Base-by-base conservation (phyloP, 1,284 basidiomycete species). In the Phlebopus sp. region DNA sequence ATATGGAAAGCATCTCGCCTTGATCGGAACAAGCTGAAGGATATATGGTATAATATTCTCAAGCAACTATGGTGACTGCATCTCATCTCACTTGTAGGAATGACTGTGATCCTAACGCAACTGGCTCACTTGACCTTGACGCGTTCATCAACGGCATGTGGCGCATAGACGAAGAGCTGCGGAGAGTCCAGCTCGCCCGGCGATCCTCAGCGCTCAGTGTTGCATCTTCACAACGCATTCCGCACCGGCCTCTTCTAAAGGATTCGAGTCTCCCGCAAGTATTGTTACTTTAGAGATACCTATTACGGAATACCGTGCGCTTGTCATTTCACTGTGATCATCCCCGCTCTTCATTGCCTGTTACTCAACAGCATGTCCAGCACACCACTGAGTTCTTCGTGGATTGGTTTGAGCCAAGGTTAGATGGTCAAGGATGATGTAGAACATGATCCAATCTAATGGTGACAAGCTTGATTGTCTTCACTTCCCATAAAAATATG, bases 91-190 rank as follows among this genome's bases (percentile, higher is more conserved):
- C 6, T 51, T 42, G 38, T 50, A 55, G 88, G 89, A 70, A 70
- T 41, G 84, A 86, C 57, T 86, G 82, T 56, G 86, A 90, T 59
- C 65, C 77, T 3, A 64, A 68, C 8, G 64, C 70, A 2, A 70
- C 65, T 27, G 86, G 84, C 6, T 73, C 72, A 21, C 71, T 91
- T 11, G 77, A 82, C 55, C 70, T 78, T 4, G 85, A 86, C 9
- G 70, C 70, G 14, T 92, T 92, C 58, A 76, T 81, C 25, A 76
- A 73, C 49, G 90, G 87, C 34, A 90, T 90, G 86, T 89, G 86
- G 86, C 76, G 79, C 17, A 87, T 92, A 31, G 89, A 92, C 66
- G 87, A 90, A 62, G 88, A 90, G 57, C 74, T 92, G n/a, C 72
- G 84, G 13, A 76, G 77, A 38, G 73, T 75, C 13, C 79, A 82